Evolutionary conservation across 2,329 filamentous ascomycete genomes (phyloP), one percentile per base, ranked within the genome.

Genomic region (Microcyclospora tardicrescens): DNA sequence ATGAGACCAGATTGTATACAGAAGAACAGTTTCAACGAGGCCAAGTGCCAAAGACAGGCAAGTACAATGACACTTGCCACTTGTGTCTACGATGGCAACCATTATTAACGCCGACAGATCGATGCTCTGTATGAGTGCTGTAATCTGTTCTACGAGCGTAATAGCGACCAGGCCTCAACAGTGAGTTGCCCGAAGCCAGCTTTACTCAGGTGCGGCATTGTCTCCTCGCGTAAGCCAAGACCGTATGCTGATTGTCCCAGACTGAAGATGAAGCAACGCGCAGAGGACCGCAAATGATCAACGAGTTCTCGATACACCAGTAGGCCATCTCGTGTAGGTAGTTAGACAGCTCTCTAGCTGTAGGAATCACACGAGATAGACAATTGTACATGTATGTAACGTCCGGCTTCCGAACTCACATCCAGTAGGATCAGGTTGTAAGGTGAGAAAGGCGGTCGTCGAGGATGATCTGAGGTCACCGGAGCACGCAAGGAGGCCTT

Each of bases 61-160:
- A 34, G 46, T 13, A 28, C 19, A 3, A 11, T 8, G 5, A 30
- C 30, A 12, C n/a, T n/a, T 14, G 28, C 32, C 24, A 34, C 16
- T 19, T 13, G 4, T n/a, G 15, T 15, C 33, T 5, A 3, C 14
- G 27, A 12, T 15, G 6, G 14, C 16, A 30, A 11, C 4, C 4
- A 3, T 6, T 15, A 24, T 41, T 48, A 40, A 45, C 16, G 12
- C 5, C 60, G 65, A 13, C 68, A 85, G 54, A 73, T 98, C 40
- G 79, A 89, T 58, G 84, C 85, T 2, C 67, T 98, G 16, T 98
- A 96, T 61, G 81, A 91, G 51, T 98, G 91, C 63, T 98, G 91
- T 62, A 79, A 87, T 54, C 73, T 75, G 10, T 94, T 96, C 59
- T 96, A 98, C 63, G 66, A 79, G 51, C 71, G 74, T 41, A 74